Base-by-base conservation (phyloP, 345 rosid species). In the Populus simonii region DNA sequence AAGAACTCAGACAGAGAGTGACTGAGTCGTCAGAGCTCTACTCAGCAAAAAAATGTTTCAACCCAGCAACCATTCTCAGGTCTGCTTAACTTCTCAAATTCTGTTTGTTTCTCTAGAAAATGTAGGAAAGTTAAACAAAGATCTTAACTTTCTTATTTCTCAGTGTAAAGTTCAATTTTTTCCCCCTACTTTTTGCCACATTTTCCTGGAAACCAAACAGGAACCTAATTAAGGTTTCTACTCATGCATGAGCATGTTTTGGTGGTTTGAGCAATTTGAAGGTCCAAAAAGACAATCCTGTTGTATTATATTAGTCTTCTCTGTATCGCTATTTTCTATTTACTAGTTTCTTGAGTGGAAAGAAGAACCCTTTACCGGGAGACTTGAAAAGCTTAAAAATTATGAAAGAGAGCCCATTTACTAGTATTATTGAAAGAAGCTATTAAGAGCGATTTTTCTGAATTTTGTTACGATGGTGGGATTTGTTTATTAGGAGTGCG, bases 311-410 rank as follows among this genome's bases (percentile, higher is more conserved):
- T 8, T 71, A 11, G 16, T 72, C 20, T 23, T 25, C 3, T 13
- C 23, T 55, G 8, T 11, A 5, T 11, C 2, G 20, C 23, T 15
- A 8, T 27, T 72, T 31, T 72, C 18, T 17, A 51, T 41, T 39
- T 43, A 23, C n/a, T 5, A 69, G 45, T 10, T 72, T 71, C 23
- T 47, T 71, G 33, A 72, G 75, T 72, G 53, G 41, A 69, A 38
- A 18, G 16, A 59, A 59, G 63, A 59, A 59, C 11, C 29, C 31
- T 55, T 27, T 11, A 4, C 18, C 22, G 29, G 31, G 3, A 38
- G 9, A 47, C 73, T 23, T 13, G 59, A 2, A 70, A 45, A 45
- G 73, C 23, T 15, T 70, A 3, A 20, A 38, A 27, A 9, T 39
- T 68, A 39, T 13, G 51, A 45, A 13, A 45, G 51, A 45, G 51